Base-by-base conservation (phyloP, 2,329 filamentous ascomycete genomes). In the Niveomyces coronatus region DNA sequence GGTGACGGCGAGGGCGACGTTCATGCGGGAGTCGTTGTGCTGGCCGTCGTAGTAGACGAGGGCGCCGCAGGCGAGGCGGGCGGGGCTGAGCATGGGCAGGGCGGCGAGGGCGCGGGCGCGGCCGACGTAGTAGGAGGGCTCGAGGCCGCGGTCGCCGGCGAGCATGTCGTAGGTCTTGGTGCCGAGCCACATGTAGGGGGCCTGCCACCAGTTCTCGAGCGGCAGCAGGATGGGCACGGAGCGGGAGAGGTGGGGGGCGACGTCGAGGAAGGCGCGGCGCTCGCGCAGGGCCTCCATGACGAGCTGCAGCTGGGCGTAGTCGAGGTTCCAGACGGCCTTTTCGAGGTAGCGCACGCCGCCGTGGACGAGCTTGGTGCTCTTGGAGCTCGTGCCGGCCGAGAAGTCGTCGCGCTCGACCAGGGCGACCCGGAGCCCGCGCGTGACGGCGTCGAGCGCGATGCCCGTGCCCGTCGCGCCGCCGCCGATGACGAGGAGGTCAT, bases 1-100 rank as follows among this genome's bases (percentile, higher is more conserved):
- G 7, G 84, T 89, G 67, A 86, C 78, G 16, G 82, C 84, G 34
- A 91, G 70, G 9, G 82, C 85, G 31, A 88, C 79, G 56, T 89
- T 89, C 83, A 89, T 91, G 45, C 84, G 77, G 18, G 84, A 86
- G 56, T 91, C 84, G 54, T 91, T 89, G 65, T 89, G 85, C 41
- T 84, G 83, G 45, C 84, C 84, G 62, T 91, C 81, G 55, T 89
- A 89, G 69, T 91, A 91, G 26, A 89, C 83, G 51, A 89, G 64
- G 23, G 84, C 84, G 47, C 85, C 84, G 37, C n/a, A n/a, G n/a
- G 86, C 72, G 13, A 89, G 64, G 45, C 76, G 76, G 37, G 83
- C 76, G 52, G 74, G 79, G 60, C 79, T 82, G 47, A 91, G 63
- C 73, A 87, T 82, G 16, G 84, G 84, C 52, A 88, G 88, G 7